Base-by-base conservation (phyloP, 139 green algal species). In the Desmodesmus armatus region DNA sequence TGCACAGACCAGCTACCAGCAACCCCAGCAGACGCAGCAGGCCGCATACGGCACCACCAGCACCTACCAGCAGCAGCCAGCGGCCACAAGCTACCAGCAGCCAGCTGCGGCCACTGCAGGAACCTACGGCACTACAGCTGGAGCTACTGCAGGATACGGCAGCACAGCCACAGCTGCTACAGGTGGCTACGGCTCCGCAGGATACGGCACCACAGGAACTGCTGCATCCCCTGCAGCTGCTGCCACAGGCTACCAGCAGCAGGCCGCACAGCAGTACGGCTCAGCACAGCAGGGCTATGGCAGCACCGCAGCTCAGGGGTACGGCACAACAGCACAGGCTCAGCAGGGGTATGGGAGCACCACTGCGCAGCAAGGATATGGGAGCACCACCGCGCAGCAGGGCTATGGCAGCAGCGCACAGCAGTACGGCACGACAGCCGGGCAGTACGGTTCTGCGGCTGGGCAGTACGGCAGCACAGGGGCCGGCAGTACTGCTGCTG, bases 221-320 rank as follows among this genome's bases (percentile, higher is more conserved):
- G 23, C 37, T 58, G 40, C 69, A 41, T 17, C 69, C 37, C 33
- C 69, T 53, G 40, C 69, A 77, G 39, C 23, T 39, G 53, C 69
- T 33, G 27, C 13, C 60, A 69, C 60, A 69, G 17, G 9, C 13
- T 55, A 55, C 13, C n/a, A n/a, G 47, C 63, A 72, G 23, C 63
- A 72, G 63, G 27, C 72, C n/a, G n/a, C n/a, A n/a, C n/a, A n/a
- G n/a, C n/a, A n/a, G n/a, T n/a, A n/a, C n/a, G n/a, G n/a, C n/a
- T n/a, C n/a, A 66, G 72, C 41, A 69, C 74, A 82, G 74, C 74
- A 82, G 74, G 49, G 55, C 3, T 55, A 40, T 60, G 76, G 76
- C 37, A 72, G 25, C 5, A 72, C 53, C n/a, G 76, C 55, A 71
- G 35, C 21, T 25, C 6, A n/a, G 31, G 3, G 67, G 19, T 31